phyloP scores from a whole-genome alignment of 2,329 filamentous ascomycete species.

The Fusarium luffae region DNA sequence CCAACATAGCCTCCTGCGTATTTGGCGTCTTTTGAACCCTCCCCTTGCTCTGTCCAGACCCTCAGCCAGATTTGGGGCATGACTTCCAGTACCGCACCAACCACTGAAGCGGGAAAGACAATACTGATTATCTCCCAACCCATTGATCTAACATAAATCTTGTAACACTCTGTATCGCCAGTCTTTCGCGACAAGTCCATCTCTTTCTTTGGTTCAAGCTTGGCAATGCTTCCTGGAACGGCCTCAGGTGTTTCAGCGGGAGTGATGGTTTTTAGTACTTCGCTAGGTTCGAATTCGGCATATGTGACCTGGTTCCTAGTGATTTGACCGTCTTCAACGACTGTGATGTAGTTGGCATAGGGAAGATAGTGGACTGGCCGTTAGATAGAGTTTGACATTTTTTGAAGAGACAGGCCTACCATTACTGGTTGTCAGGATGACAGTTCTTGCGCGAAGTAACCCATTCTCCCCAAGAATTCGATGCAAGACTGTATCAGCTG shows the following conservation, averaged over 20 bases:
- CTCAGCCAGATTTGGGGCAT: slow-evolving; percentile 47
- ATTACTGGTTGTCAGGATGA: slow-evolving; percentile 41
- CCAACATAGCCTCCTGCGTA: slow-evolving; percentile 43
- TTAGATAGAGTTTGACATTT: neutral
- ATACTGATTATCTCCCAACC: slow-evolving; percentile 36
- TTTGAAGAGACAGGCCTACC: neutral
- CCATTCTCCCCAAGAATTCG: slow-evolving; percentile 56
- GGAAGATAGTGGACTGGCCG: slow-evolving; percentile 40
- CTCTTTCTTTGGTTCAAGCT: slow-evolving; percentile 10
- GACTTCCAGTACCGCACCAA: slow-evolving; percentile 29
- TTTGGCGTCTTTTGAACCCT: slow-evolving; percentile 27
- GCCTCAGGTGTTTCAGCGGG: neutral
- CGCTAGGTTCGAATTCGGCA: slow-evolving; percentile 21
- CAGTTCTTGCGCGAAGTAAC: slow-evolving; percentile 52
- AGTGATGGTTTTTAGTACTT: neutral
- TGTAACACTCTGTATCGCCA: slow-evolving; percentile 46
- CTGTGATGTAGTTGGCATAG: slow-evolving; percentile 42
- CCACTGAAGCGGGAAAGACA: slow-evolving; percentile 23
- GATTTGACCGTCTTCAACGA: slow-evolving; percentile 38
- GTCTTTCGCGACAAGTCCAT: slow-evolving; percentile 44
- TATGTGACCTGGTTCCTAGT: slow-evolving; percentile 43
- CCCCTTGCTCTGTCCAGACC: slow-evolving; percentile 43
- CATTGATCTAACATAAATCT: slow-evolving; percentile 45
- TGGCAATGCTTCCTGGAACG: neutral
- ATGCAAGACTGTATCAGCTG: slow-evolving; percentile 55